Evolutionary conservation across 164 flowering plant species (phyloP).

Genomic region (Hamamelis virginiana): DNA sequence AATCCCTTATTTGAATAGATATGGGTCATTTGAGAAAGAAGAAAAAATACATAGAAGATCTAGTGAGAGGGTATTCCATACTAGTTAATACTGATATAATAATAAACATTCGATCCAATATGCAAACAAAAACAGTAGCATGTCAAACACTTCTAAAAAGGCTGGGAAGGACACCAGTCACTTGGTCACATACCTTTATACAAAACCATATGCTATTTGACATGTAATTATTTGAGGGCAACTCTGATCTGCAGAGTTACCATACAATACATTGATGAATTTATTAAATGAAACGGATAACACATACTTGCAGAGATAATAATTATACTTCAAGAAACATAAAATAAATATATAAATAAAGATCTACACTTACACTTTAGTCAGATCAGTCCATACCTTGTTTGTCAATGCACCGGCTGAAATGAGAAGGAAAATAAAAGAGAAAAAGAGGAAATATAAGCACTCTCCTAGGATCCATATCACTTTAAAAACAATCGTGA

Average conservation of each 20-base stretch:
- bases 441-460: slow-evolving; percentile 14
- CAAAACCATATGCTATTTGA: neutral
- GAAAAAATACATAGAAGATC: too few relatives aligned
- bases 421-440: slow-evolving; percentile 9
- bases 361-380: slow-evolving; percentile 17
- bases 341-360: neutral
- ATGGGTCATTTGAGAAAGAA: too few relatives aligned
- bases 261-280: neutral
- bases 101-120: too few relatives aligned
- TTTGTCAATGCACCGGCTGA: slow-evolving; percentile 51
- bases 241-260: neutral
- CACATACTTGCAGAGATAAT: too few relatives aligned
- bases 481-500: neutral
- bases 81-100: too few relatives aligned
- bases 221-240: neutral
- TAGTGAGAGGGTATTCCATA: too few relatives aligned
- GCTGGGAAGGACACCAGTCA: neutral
- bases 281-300: too few relatives aligned
- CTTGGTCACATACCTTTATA: neutral
- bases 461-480: slow-evolving; percentile 9
- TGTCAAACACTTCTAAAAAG: too few relatives aligned
- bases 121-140: too few relatives aligned
- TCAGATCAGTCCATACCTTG: slow-evolving; percentile 55
- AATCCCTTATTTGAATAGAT: too few relatives aligned
- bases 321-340: too few relatives aligned